phyloP scores from a whole-genome alignment of 2,329 filamentous ascomycete genomes.

The Metarhizium sp. region DNA sequence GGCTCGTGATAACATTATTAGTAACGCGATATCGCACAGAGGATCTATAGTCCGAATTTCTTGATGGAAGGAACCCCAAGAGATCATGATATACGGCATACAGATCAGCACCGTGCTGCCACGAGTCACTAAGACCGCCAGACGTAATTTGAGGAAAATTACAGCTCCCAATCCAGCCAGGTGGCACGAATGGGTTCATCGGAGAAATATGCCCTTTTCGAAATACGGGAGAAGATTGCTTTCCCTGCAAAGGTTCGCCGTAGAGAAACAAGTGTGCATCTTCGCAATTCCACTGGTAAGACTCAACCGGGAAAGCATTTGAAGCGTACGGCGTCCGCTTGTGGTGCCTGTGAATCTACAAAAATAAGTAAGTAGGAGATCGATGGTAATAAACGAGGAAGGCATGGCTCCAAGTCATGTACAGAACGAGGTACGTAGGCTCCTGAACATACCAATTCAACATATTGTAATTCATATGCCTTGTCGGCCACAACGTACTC shows the following conservation, averaged over 20 bases:
- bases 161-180: conserved; percentile 64
- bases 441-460: conserved; percentile 53
- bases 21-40: conserved; percentile 62
- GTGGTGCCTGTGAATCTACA: conserved; percentile 69
- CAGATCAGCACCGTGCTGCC: conserved; percentile 66
- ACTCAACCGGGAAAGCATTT: conserved; percentile 68
- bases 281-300: conserved; percentile 63
- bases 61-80: conserved; percentile 54
- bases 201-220: conserved; percentile 55
- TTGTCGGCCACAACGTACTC: conserved; percentile 50
- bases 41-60: conserved; percentile 29
- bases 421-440: not conserved
- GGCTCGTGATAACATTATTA: conserved; percentile 73
- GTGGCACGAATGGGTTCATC: conserved; percentile 56
- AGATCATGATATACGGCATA: conserved; percentile 66
- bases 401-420: not conserved
- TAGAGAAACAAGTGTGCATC: conserved; percentile 64
- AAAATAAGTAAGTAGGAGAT: not conserved
- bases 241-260: conserved; percentile 45
- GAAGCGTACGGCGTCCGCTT: conserved; percentile 73
- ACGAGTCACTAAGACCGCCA: conserved; percentile 62
- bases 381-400: not conserved
- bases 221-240: conserved; percentile 45
- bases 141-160: conserved; percentile 75
- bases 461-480: conserved; percentile 61